Evolutionary conservation across 2,329 filamentous ascomycete species (phyloP).

Genomic region (Coniochaeta sp.): DNA sequence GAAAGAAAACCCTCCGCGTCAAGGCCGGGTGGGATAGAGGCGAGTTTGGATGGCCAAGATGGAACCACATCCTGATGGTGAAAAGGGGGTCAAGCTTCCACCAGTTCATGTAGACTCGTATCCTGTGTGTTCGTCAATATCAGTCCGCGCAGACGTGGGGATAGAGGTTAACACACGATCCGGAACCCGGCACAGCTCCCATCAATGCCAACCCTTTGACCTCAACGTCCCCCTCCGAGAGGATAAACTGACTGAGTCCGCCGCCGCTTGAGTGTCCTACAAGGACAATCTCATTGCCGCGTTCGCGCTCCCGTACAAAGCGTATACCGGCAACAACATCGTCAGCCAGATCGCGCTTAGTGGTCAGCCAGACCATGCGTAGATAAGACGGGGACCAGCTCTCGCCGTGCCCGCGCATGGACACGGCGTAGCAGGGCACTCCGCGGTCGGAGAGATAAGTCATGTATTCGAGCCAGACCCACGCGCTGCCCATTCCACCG

Average conservation of each 20-base stretch:
- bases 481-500: constrained; percentile 45
- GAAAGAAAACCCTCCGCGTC: constrained; percentile 43
- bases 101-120: constrained; percentile 38
- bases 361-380: constrained; percentile 38
- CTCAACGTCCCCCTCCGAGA: constrained; percentile 29
- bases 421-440: constrained; percentile 43
- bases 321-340: constrained; percentile 36
- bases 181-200: constrained; percentile 39
- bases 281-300: constrained; percentile 28
- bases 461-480: constrained; percentile 46
- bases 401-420: constrained; percentile 42
- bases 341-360: constrained; percentile 29
- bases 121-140: constrained; percentile 13
- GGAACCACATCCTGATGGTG: constrained; percentile 33
- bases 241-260: constrained; percentile 39
- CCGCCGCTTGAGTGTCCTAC: constrained; percentile 45
- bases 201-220: constrained; percentile 38
- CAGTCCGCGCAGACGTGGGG: background rate
- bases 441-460: constrained; percentile 33
- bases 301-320: constrained; percentile 25
- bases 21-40: constrained; percentile 42
- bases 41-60: constrained; percentile 41
- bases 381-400: constrained; percentile 43
- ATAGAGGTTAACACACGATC: constrained; percentile 31
- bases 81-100: constrained; percentile 39